Evolutionary conservation across 345 rosid species (phyloP).

Genomic region (Brassica cretica): DNA sequence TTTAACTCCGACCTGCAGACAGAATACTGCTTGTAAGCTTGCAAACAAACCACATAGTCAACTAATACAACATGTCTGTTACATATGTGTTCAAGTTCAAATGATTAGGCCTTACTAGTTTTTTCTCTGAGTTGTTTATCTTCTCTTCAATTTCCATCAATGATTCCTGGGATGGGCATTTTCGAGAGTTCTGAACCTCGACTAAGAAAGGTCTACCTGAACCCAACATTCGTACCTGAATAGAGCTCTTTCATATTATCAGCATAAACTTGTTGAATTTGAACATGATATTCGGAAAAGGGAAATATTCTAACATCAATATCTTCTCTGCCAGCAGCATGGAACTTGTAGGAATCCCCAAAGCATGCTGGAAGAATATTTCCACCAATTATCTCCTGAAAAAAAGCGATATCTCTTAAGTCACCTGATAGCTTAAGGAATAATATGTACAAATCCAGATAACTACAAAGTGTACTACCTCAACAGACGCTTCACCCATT

Average conservation of each 20-base stretch:
- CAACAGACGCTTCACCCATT: conserved; percentile 94
- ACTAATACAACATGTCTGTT: neutral
- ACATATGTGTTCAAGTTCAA: neutral
- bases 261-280: conserved; percentile 21
- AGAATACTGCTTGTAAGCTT: conserved; percentile 20
- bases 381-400: conserved; percentile 82
- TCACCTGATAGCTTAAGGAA: conserved; percentile 3
- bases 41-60: neutral
- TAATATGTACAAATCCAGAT: conserved; percentile 3
- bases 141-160: conserved; percentile 64
- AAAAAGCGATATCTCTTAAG: conserved; percentile 19
- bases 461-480: conserved; percentile 49
- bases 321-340: conserved; percentile 99
- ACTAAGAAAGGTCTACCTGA: conserved; percentile 97
- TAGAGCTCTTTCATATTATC: conserved; percentile 29
- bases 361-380: conserved; percentile 68
- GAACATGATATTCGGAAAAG: conserved; percentile 9
- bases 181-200: conserved; percentile 86
- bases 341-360: conserved; percentile 88
- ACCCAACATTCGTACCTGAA: conserved; percentile 97
- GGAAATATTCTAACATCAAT: conserved; percentile 62
- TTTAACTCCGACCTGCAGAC: conserved; percentile 68
- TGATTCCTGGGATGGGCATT: conserved; percentile 58
- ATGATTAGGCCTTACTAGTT: conserved; percentile 54
- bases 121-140: conserved; percentile 61